Conservation (phyloP, 768 basidiomycete species). For the Psilocybe subaeruginosa region DNA sequence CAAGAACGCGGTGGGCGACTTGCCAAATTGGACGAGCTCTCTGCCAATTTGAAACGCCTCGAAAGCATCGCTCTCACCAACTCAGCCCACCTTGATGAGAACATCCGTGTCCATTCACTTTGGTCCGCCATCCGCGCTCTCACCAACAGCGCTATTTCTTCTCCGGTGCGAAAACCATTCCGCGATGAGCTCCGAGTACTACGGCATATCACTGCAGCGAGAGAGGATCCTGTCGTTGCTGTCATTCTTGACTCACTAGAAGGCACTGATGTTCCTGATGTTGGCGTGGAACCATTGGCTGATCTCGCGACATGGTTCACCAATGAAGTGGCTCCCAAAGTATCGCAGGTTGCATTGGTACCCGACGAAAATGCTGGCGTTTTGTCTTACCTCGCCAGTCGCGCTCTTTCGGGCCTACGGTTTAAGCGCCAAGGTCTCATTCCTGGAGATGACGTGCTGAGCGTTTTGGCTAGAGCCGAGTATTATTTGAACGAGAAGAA, state of each 20-base stretch:
- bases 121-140: conserved; percentile 93
- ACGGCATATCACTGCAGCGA: conserved; percentile 69
- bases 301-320: conserved; percentile 93
- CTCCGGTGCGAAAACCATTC: conserved; percentile 79
- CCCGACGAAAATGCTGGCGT: conserved; percentile 91
- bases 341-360: conserved; percentile 88
- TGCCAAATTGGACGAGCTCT: conserved; percentile 92
- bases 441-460: conserved; percentile 82
- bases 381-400: conserved; percentile 84
- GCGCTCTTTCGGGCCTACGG: conserved; percentile 69
- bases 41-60: conserved; percentile 86
- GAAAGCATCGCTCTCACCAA: conserved; percentile 93
- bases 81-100: conserved; percentile 88
- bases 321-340: conserved; percentile 78
- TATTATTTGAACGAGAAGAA: conserved; percentile 92
- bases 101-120: conserved; percentile 86
- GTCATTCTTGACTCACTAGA: conserved; percentile 74
- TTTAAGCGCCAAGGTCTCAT: conserved; percentile 84
- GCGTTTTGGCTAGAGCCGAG: conserved; percentile 87
- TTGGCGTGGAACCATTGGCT: conserved; percentile 85
- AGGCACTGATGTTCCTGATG: conserved; percentile 71
- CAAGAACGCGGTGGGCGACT: conserved; percentile 95
- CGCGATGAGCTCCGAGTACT: conserved; percentile 87
- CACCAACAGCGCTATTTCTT: conserved; percentile 61
- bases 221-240: conserved; percentile 69